Evolutionary conservation across 345 rosid genomes (phyloP), one percentile per base, ranked within the genome.

Genomic region (Excoecaria cochinchinensis): DNA sequence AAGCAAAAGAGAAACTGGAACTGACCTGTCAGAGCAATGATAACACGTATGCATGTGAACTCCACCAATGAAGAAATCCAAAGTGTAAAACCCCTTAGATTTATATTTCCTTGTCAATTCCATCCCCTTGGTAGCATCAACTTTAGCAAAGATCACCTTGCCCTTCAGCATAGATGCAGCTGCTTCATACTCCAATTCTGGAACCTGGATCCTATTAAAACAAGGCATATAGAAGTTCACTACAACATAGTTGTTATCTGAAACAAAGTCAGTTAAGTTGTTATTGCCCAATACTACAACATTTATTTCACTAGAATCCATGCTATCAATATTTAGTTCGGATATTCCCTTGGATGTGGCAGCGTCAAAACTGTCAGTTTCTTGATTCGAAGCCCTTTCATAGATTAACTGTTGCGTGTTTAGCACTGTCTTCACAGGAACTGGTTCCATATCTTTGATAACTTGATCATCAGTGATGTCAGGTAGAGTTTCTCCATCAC

Each of bases 231-330:
- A 31, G 46, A 68, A 52, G 2, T 69, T 56, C 63, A 51, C 74
- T 19, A 70, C 55, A 24, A 70, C 74, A 62, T 22, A 66, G n/a
- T 13, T 51, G 31, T 70, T 70, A 6, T 60, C 10, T 6, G 25
- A 6, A 36, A 76, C 21, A 39, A 70, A 70, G 36, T 70, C 2
- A 16, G 21, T 70, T 38, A 70, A 70, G 21, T 70, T 76, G 4
- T 39, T 38, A 12, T 19, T 31, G 2, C 11, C 61, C 70, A 76
- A 69, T 3, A 24, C 16, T 19, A 51, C 51, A 50, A 39, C 57
- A 46, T 51, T 38, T n/a, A 50, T 24, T 56, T 61, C 46, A 3
- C 63, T 12, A 21, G 16, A 2, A 48, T 61, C 44, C 12, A 61
- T 0, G 15, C 10, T 13, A 3, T 25, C 42, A 14, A 14, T 31